Evolutionary conservation across 805 yeast genomes (phyloP), one percentile per base, ranked within the genome.

Genomic region (Candida broadrunensis): DNA sequence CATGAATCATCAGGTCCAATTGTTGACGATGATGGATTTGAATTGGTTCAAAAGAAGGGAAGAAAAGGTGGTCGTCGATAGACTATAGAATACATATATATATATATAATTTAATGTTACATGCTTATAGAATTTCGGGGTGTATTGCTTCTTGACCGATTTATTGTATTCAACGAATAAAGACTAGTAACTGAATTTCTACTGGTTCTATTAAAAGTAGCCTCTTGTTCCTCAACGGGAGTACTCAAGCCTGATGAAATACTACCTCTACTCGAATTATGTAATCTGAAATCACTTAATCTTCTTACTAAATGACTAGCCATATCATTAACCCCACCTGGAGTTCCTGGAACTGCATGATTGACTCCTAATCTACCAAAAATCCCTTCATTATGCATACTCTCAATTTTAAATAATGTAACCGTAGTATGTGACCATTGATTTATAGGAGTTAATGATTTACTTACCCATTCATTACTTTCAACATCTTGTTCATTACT

Each of bases 11-110:
- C 45, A 15, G 85, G 74, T 9, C 95, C 96, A 2, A 58, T 85
- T 8, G 74, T 91, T 7, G 98, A 91, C 57, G 98, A 91, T 25
- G 98, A 91, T 57, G 99, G 98, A 1, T 91, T 91, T 56, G 93
- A 89, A 52, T 63, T 88, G 45, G 97, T 91, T 3, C 88, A 82
- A 53, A 82, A 78, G 55, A 81, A 79, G 55, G 81, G 53, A 6
- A 73, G 75, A 60, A 74, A 75, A 60, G 63, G 72, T 26, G 39
- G 49, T 33, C 42, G 46, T 36, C 38, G 43, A 29, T 45, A 44
- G 26, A 24, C 33, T 39, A 17, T 30, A 39, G 11, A 18, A 33
- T 3, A 38, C 12, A 30, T 7, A 26, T 18, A 14, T n/a, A 14
- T 25, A 25, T 29, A 33, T 29, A 27, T 8, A 33, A 15, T 20